Evolutionary conservation across 179 eudicot species (phyloP).

Genomic region (Beta macrorhiza): DNA sequence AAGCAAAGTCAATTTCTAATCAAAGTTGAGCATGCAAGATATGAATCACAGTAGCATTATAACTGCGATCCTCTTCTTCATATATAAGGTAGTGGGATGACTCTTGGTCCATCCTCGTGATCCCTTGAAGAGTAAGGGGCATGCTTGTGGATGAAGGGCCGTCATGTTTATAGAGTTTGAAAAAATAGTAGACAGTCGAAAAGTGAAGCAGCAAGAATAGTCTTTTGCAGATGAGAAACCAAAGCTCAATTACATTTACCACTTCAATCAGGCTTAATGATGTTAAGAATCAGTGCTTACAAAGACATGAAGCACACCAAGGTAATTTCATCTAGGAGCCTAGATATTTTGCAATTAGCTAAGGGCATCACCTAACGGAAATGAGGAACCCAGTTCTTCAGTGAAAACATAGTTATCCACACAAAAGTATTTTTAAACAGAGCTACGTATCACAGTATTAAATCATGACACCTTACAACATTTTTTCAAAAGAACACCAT

Average conservation of each 20-base stretch:
- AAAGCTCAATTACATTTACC: not conserved
- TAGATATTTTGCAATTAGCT: too few species aligned
- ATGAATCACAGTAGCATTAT: not conserved
- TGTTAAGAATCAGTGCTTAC: not conserved
- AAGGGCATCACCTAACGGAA: not conserved
- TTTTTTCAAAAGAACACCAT: not conserved
- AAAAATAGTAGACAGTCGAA: not conserved
- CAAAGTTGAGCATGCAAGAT: not conserved
- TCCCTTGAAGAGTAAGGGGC: not conserved
- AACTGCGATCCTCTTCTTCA: not conserved
- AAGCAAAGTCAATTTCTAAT: not conserved
- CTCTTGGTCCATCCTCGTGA: not conserved
- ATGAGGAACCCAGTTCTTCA: not conserved
- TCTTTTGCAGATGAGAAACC: not conserved
- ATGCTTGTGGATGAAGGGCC: not conserved
- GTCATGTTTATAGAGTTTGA: not conserved
- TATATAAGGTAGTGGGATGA: not conserved
- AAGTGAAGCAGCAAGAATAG: not conserved
- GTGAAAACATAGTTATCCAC: not conserved
- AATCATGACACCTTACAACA: too few species aligned
- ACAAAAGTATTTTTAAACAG: not conserved
- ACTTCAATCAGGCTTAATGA: not conserved
- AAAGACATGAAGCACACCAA: not conserved
- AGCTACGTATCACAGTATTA: not conserved
- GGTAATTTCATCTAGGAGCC: not conserved